Conservation (phyloP, 805 yeast species). For the Kuraishia molischiana region DNA sequence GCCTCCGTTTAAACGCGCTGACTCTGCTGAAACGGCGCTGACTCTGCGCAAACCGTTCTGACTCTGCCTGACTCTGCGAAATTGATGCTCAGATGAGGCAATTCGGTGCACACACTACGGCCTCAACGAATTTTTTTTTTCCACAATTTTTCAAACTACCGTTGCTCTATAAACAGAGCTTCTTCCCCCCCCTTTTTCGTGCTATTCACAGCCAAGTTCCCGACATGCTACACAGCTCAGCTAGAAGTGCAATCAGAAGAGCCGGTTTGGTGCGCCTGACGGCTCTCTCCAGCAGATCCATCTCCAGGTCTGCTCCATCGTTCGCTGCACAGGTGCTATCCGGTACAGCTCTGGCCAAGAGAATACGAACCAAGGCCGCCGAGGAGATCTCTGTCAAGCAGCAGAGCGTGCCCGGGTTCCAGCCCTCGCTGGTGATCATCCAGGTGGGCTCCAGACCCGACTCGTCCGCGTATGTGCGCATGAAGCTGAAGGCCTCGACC, state of each 20-base stretch:
- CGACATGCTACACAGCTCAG: neutral
- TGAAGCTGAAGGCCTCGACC: conserved; percentile 84
- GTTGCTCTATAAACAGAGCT: too few species aligned
- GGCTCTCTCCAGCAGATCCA: conserved; percentile 1
- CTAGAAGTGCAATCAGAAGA: neutral
- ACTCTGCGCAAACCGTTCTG: too few species aligned
- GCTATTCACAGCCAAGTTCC: too few species aligned
- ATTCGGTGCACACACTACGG: too few species aligned
- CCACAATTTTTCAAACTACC: too few species aligned
- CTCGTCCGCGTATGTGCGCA: conserved; percentile 81
- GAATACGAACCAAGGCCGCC: conserved; percentile 31
- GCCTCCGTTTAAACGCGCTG: too few species aligned
- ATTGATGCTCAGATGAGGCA: too few species aligned
- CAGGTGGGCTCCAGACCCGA: conserved; percentile 91
- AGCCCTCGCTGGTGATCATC: conserved; percentile 71
- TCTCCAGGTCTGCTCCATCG: conserved; percentile 8
- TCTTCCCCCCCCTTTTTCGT: too few species aligned
- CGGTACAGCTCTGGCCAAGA: conserved; percentile 36
- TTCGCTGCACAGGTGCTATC: conserved; percentile 26
- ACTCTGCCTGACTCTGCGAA: too few species aligned
- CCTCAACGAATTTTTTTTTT: too few species aligned
- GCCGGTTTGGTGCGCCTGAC: neutral
- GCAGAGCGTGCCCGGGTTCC: conserved; percentile 35
- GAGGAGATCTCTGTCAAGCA: conserved; percentile 35
- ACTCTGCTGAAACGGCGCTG: too few species aligned